Evolutionary conservation across 2,329 filamentous ascomycete species (phyloP).

Genomic region (Talaromyces funiculosus): DNA sequence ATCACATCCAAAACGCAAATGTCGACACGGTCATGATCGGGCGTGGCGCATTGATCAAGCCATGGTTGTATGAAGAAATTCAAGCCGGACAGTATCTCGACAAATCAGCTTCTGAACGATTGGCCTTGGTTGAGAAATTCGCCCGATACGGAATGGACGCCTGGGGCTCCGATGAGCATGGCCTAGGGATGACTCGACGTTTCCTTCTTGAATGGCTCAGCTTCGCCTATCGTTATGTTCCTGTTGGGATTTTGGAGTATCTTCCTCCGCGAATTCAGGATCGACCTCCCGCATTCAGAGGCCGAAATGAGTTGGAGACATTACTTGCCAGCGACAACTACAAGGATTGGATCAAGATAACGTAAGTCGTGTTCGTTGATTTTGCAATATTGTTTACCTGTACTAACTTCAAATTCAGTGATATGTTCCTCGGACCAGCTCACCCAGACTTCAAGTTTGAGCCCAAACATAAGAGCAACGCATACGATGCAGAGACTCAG

Average conservation of each 20-base stretch:
- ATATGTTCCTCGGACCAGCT: constrained; percentile 94
- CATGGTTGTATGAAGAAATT: constrained; percentile 98
- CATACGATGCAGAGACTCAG: constrained; percentile 76
- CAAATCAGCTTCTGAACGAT: constrained; percentile 82
- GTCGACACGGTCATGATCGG: constrained; percentile 97
- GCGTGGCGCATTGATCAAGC: constrained; percentile 93
- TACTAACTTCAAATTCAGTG: constrained; percentile 49
- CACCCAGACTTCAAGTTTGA: constrained; percentile 89
- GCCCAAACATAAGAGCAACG: constrained; percentile 95
- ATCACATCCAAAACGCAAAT: constrained; percentile 67
- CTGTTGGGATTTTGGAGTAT: constrained; percentile 79
- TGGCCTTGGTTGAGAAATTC: constrained; percentile 83
- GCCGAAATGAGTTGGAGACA: constrained; percentile 89
- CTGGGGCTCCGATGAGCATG: constrained; percentile 94
- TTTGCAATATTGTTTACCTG: not conserved
- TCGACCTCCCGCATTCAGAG: constrained; percentile 74
- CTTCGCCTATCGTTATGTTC: constrained; percentile 88
- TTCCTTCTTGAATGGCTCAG: constrained; percentile 96
- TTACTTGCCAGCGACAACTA: constrained; percentile 85
- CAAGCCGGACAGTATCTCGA: constrained; percentile 87
- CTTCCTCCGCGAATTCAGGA: constrained; percentile 87
- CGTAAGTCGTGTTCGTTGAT: constrained; percentile 51
- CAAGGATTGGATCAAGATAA: constrained; percentile 98
- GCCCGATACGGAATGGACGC: constrained; percentile 83
- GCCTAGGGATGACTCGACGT: constrained; percentile 80